A percentile compares a stretch with the other conserved stretches of the same genome.
These are phyloP conservation scores for Corrigiola litoralis DNA, from an alignment of 179 eudicot species.

Conservation along the genomic window DNA sequence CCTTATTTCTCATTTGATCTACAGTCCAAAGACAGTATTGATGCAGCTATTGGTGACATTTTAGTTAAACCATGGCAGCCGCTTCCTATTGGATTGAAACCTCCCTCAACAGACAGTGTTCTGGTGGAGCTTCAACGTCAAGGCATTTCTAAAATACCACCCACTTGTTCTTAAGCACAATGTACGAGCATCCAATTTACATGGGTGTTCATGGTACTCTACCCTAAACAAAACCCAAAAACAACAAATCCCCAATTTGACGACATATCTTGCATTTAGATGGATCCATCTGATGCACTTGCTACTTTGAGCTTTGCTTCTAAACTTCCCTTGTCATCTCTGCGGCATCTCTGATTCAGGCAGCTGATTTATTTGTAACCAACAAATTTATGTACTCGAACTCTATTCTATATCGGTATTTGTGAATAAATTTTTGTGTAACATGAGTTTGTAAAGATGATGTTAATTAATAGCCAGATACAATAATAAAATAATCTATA, in stretches of 20 bases:
- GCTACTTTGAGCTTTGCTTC: neutral
- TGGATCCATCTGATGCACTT: neutral
- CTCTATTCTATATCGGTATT: too few relatives aligned
- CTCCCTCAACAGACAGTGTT: slow-evolving; percentile 64
- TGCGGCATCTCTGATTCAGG: neutral
- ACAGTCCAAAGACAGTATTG: slow-evolving; percentile 72
- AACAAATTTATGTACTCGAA: too few relatives aligned
- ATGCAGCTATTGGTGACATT: slow-evolving; percentile 66
- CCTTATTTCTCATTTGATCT: too few relatives aligned
- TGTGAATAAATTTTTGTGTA: too few relatives aligned
- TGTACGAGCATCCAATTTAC: neutral
- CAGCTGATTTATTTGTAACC: neutral
- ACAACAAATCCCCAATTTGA: slow-evolving; percentile 38
- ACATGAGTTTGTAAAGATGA: too few relatives aligned
- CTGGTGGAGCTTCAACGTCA: slow-evolving; percentile 63
- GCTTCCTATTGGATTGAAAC: slow-evolving; percentile 65
- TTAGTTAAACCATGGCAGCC: slow-evolving; percentile 67
- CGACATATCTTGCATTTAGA: slow-evolving; percentile 49
- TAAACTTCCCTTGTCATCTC: neutral
- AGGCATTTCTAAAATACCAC: slow-evolving; percentile 66
- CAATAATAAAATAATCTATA: too few relatives aligned
- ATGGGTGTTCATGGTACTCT: neutral
- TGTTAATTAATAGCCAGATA: too few relatives aligned
- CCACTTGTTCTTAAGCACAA: slow-evolving; percentile 26
- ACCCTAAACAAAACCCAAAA: slow-evolving; percentile 3